phyloP scores from a whole-genome alignment of 148 eudicot genomes.

The Rhododendron vialii region DNA sequence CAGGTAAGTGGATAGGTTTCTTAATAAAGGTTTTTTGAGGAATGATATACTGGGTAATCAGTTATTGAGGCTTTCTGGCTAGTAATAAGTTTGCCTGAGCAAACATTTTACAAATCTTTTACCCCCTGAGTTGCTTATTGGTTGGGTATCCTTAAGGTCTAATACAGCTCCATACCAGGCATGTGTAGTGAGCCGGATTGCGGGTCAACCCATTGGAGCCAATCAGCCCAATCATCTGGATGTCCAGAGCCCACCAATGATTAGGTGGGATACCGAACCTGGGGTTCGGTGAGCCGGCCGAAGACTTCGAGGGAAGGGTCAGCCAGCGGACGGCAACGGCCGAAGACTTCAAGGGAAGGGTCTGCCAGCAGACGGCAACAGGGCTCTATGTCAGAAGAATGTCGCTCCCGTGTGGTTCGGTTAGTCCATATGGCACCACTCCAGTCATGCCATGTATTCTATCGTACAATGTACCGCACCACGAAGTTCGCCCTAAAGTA shows the following conservation, averaged over 20 bases:
- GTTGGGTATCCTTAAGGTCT: not conserved
- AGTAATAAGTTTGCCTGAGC: not conserved
- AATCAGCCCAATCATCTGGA: not conserved
- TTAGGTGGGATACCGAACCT: not conserved
- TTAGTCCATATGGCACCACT: too few relatives aligned
- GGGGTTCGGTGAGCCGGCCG: too few relatives aligned
- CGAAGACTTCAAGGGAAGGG: too few relatives aligned
- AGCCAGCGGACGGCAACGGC: too few relatives aligned
- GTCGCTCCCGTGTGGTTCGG: too few relatives aligned
- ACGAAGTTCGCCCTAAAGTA: too few relatives aligned
- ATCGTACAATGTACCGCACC: too few relatives aligned
- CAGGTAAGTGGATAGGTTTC: not conserved
- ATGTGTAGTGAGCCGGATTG: not conserved
- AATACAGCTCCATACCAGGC: not conserved
- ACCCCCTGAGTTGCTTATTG: not conserved
- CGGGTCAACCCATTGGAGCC: not conserved
- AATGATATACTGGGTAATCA: not conserved
- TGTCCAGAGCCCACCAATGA: not conserved
- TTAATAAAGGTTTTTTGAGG: not conserved
- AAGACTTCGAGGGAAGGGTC: too few relatives aligned
- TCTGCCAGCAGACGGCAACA: too few relatives aligned
- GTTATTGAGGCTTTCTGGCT: not conserved
- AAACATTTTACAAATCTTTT: not conserved
- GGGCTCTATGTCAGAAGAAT: too few relatives aligned
- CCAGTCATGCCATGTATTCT: too few relatives aligned